Base-by-base conservation (phyloP, 208 protist species). In the Trypanosoma platydactyli region DNA sequence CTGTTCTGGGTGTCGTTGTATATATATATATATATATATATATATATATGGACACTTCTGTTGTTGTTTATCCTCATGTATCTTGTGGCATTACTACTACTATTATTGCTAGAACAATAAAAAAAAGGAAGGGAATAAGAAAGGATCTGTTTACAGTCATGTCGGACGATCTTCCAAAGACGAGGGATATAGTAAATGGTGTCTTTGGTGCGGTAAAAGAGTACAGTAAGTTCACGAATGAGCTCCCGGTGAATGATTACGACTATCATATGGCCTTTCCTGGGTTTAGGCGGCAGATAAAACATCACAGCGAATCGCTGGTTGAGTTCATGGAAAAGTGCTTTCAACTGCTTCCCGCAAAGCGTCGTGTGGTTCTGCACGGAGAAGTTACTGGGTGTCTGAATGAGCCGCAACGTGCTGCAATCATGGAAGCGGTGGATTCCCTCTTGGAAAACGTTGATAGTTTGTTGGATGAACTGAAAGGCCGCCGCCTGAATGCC, bases 371-470 rank as follows among this genome's bases (percentile, higher is more conserved):
- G 0, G 54, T 30, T 4, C 59, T 93, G 2, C 56, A 66, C 20
- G 64, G 67, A 16, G 64, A 54, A n/a, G n/a, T n/a, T n/a, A 46
- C 42, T 24, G 62, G 70, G 3, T 64, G 56, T 35, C 64, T 95
- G 12, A 56, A 29, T 1, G 84, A 88, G 29, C 54, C 33, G 9
- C 73, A 90, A 81, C 84, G 89, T 22, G 72, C 71, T 20, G 73
- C 72, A 1, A 83, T 90, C 15, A 92, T 95, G 85, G 86, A 95
- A 68, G 78, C 86, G 18, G 83, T 91, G 24, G 89, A 95, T 64
- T 93, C 89, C 29, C 59, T 93, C 15, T 71, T 93, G 22, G 86
- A 95, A 53, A 91, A 87, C 58, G 89, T 95, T 13, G 89, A 93
- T 69, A 75, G 78, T 13, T 68, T 92, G 45, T 71, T 95, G 6